A percentile compares a stretch with the other conserved stretches of the same genome.
These are phyloP conservation scores for Cladosporium sp. DNA, from an alignment of 2,329 filamentous ascomycete species.

Conservation along the genomic window DNA sequence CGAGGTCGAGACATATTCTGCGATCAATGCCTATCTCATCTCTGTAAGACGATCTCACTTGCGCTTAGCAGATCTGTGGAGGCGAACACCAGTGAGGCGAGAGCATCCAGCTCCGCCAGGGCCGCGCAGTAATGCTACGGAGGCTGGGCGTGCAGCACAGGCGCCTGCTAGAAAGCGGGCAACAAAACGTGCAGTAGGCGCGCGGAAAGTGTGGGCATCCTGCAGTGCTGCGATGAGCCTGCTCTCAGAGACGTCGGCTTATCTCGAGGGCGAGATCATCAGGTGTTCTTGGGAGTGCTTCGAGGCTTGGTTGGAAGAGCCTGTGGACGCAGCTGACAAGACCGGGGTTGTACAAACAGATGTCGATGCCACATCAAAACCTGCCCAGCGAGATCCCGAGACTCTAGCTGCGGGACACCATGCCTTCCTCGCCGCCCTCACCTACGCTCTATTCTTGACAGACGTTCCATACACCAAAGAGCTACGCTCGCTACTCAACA, in stretches of 20 bases:
- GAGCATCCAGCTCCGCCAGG: slow-evolving; percentile 72
- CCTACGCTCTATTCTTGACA: slow-evolving; percentile 67
- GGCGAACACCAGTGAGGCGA: slow-evolving; percentile 74
- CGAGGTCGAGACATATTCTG: slow-evolving; percentile 78
- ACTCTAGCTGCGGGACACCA: slow-evolving; percentile 78
- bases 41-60: slow-evolving; percentile 84
- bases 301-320: slow-evolving; percentile 60
- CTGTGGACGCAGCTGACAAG: background rate
- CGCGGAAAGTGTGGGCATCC: slow-evolving; percentile 88
- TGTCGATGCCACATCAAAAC: background rate
- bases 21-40: slow-evolving; percentile 84
- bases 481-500: slow-evolving; percentile 67
- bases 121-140: slow-evolving; percentile 63
- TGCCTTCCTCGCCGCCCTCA: slow-evolving; percentile 70
- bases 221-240: slow-evolving; percentile 86
- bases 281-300: slow-evolving; percentile 80
- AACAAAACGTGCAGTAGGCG: slow-evolving; percentile 62
- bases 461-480: slow-evolving; percentile 64
- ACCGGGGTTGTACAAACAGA: background rate
- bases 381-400: slow-evolving; percentile 73
- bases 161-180: slow-evolving; percentile 65
- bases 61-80: slow-evolving; percentile 83
- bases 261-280: slow-evolving; percentile 88
- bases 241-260: slow-evolving; percentile 81
- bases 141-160: slow-evolving; percentile 62